Conservation (phyloP, 257 asterid genomes). For the Nicotiana paniculata region DNA sequence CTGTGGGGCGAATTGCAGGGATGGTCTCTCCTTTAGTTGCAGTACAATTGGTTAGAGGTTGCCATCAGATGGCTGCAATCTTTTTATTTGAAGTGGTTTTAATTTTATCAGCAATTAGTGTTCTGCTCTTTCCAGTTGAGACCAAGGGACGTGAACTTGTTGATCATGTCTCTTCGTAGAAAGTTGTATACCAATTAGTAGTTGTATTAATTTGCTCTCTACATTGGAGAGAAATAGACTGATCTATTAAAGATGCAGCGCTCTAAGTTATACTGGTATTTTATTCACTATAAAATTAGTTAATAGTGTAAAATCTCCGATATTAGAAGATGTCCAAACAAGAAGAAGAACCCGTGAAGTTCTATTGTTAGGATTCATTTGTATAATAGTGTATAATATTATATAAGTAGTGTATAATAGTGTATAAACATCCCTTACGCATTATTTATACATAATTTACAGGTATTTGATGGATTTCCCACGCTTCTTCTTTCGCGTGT, state of each 20-base stretch:
- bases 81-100: constrained; percentile 46
- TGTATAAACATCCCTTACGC: too few species aligned
- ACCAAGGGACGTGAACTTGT: constrained; percentile 22
- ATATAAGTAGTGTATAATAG: too few species aligned
- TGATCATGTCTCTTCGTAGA: constrained; percentile 12
- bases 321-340: too few species aligned
- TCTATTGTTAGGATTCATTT: too few species aligned
- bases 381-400: too few species aligned
- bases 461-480: too few species aligned
- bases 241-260: neutral
- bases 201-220: neutral
- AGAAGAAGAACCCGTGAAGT: too few species aligned
- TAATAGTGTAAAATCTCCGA: too few species aligned
- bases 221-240: neutral
- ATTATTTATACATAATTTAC: too few species aligned
- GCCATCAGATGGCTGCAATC: constrained; percentile 60
- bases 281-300: neutral
- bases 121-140: constrained; percentile 44
- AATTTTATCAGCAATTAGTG: constrained; percentile 43
- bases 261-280: neutral
- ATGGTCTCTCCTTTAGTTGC: constrained; percentile 80
- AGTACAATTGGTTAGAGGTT: constrained; percentile 54
- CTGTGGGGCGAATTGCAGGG: constrained; percentile 77
- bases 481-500: too few species aligned
- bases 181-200: neutral